These are phyloP conservation scores for Rosellinia necatrix DNA, from an alignment of 2,329 filamentous ascomycete species.

Conservation along the genomic window DNA sequence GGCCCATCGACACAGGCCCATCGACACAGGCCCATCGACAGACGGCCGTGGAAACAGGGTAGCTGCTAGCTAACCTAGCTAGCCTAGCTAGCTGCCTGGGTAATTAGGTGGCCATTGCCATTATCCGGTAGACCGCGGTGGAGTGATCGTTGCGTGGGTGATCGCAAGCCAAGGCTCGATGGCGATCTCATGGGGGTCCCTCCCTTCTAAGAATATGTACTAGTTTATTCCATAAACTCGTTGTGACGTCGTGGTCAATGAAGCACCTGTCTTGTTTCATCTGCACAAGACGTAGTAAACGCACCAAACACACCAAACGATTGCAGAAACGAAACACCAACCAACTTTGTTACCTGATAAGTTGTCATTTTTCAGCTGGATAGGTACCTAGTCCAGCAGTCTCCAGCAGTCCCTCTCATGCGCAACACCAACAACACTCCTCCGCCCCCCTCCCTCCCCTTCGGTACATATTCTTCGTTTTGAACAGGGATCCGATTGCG, in stretches of 20 bases:
- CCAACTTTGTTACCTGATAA: slow-evolving; percentile 2
- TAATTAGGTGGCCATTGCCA: too few relatives aligned
- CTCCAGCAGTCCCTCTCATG: not conserved
- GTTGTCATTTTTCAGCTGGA: slow-evolving; percentile 6
- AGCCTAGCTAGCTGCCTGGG: too few relatives aligned
- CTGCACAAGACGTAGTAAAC: not conserved
- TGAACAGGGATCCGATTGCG: not conserved
- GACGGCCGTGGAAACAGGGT: not conserved
- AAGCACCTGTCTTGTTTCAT: slow-evolving; percentile 16
- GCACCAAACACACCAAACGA: not conserved
- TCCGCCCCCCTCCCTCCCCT: too few relatives aligned
- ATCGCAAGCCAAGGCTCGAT: slow-evolving; percentile 19
- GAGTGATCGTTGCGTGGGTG: slow-evolving; percentile 1
- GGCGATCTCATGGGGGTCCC: slow-evolving; percentile 11
- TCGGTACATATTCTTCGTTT: slow-evolving; percentile 7
- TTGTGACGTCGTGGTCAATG: slow-evolving; percentile 12
- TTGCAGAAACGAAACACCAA: slow-evolving; percentile 6
- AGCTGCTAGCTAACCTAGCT: not conserved
- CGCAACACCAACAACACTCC: too few relatives aligned
- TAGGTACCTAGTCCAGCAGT: not conserved
- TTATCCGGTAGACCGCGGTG: too few relatives aligned
- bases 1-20: slow-evolving; percentile 3
- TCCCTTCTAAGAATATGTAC: too few relatives aligned
- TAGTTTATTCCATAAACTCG: not conserved
- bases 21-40: slow-evolving; percentile 6